Evolutionary conservation across 2,329 filamentous ascomycete species (phyloP).

Genomic region (Aspergillus sp.): DNA sequence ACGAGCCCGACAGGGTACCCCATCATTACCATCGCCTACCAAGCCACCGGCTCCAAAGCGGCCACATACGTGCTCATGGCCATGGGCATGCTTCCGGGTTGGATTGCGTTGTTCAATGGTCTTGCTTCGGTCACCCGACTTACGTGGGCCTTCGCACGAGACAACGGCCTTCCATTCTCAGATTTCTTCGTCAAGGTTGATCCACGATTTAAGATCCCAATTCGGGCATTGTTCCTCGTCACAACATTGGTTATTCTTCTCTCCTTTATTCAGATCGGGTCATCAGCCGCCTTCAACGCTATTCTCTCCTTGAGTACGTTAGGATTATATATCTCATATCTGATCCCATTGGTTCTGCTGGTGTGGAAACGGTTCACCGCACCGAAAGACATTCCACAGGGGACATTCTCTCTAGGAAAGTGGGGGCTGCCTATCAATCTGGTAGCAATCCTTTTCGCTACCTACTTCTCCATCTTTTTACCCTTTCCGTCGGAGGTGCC

Average conservation of each 20-base stretch:
- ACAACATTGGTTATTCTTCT: constrained; percentile 30
- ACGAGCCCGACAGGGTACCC: constrained; percentile 48
- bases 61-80: constrained; percentile 47
- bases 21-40: constrained; percentile 53
- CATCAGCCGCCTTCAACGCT: constrained; percentile 53
- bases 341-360: constrained; percentile 45
- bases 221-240: constrained; percentile 39
- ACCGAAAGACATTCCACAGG: constrained; percentile 23
- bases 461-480: constrained; percentile 33
- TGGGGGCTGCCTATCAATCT: constrained; percentile 31
- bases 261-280: constrained; percentile 52
- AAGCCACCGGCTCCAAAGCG: constrained; percentile 48
- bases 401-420: constrained; percentile 32
- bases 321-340: constrained; percentile 53
- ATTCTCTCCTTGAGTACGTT: constrained; percentile 53
- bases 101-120: constrained; percentile 30
- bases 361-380: constrained; percentile 23
- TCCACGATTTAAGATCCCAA: constrained; percentile 40
- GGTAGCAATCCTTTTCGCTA: constrained; percentile 32
- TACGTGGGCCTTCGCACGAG: constrained; percentile 48
- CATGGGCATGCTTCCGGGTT: constrained; percentile 33
- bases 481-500: constrained; percentile 34
- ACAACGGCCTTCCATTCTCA: constrained; percentile 44
- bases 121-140: constrained; percentile 42
- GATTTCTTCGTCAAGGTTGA: constrained; percentile 32